These are phyloP conservation scores for Tulasnella sp. DNA, from an alignment of 768 basidiomycete genomes.

Conservation along the genomic window DNA sequence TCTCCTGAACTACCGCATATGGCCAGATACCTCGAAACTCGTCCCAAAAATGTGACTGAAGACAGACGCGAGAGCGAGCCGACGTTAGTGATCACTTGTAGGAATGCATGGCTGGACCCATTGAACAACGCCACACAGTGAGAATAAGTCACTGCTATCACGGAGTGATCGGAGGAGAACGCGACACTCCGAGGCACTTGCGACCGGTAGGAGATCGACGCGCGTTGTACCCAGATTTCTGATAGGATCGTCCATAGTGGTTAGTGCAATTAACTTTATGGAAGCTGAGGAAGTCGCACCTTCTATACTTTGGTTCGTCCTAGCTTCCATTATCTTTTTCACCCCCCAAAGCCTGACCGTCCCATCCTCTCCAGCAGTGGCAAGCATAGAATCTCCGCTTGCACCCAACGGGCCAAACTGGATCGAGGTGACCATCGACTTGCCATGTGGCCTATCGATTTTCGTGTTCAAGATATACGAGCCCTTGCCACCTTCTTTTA, in stretches of 20 bases:
- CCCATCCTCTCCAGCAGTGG: conserved; percentile 67
- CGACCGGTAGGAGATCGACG: conserved; percentile 57
- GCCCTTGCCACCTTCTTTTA: conserved; percentile 36
- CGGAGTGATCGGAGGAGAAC: conserved; percentile 80
- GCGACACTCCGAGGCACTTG: conserved; percentile 51
- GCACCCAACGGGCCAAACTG: conserved; percentile 45
- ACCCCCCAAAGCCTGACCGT: conserved; percentile 73
- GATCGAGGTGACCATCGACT: conserved; percentile 46
- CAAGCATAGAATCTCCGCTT: conserved; percentile 34
- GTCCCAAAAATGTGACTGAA: conserved; percentile 54
- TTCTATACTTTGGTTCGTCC: conserved; percentile 39
- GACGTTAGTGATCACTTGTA: conserved; percentile 40
- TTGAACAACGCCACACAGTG: conserved; percentile 65
- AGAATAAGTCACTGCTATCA: conserved; percentile 65
- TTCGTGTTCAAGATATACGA: conserved; percentile 76
- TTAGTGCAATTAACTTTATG: no score
- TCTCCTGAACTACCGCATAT: conserved; percentile 31
- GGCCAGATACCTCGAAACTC: conserved; percentile 57
- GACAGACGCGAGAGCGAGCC: conserved; percentile 29
- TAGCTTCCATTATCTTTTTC: conserved; percentile 37
- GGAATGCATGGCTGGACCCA: conserved; percentile 45
- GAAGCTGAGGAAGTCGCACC: not conserved
- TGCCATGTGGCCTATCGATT: conserved; percentile 78
- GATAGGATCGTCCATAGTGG: conserved; percentile 3
- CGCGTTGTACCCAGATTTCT: conserved; percentile 76